Base-by-base conservation (phyloP, 176 grass and related monocot species). In the Musa itinerans region DNA sequence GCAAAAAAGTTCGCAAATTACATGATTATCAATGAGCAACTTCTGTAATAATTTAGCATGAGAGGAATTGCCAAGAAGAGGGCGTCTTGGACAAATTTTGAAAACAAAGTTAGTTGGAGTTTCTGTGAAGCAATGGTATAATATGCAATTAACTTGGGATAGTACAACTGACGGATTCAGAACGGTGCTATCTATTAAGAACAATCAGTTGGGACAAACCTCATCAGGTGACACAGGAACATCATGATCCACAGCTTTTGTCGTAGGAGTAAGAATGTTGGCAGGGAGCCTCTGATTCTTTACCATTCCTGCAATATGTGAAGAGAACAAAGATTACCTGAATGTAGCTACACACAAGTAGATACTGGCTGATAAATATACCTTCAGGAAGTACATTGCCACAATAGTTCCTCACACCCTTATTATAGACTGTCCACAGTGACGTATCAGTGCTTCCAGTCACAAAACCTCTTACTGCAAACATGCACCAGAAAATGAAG, bases 391-490 rank as follows among this genome's bases (percentile, higher is more conserved):
- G 89, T 72, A 21, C 84, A 94, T 91, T 99, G 55, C 88, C 95
- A 72, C 95, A 99, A 72, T 99, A 99, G 54, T 93, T 93, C 78
- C 88, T 99, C 52, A 84, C 55, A 52, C 86, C 95, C 15, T 99
- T 87, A 72, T 64, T 86, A 91, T 98, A 94, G 68, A 94, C 90
- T 9, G 86, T 93, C 95, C 95, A 98, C 21, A 98, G 73, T 50
- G 95, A 98, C 76, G 95, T 98, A 82, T 94, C 95, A 22, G 95
- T 98, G 78, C 86, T 98, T 72, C 95, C 95, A 54, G 95, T 93
- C 54, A 94, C 84, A 91, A 84, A 98, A 74, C 90, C 88, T 82
- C 95, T 84, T 61, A 86, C 90, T 98, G 81, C 69, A 89, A 85
- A 77, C 26, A 74, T 77, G 70, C 50, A 81, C 7, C 16, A 51